Conservation (phyloP, 768 basidiomycete species). For the Termitomyces sp. region DNA sequence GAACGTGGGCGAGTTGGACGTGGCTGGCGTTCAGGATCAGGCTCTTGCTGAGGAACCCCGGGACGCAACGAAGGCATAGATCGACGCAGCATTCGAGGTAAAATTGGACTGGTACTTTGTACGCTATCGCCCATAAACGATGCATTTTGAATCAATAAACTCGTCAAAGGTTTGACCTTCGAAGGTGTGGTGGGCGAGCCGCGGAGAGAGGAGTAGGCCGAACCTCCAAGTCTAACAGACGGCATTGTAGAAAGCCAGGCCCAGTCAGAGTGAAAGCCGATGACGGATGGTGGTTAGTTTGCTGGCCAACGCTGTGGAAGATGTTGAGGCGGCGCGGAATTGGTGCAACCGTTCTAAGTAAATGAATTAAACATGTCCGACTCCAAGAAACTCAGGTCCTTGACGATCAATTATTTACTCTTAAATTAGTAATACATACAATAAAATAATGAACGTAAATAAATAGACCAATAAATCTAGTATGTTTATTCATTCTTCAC, state of each 20-base stretch:
- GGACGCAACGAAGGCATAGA: constrained; percentile 15
- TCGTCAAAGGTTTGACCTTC: constrained; percentile 5
- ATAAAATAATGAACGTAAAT: not conserved
- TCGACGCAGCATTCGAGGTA: constrained; percentile 11
- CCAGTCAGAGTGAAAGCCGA: not conserved
- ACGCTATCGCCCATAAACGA: not conserved
- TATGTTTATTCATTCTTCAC: not conserved
- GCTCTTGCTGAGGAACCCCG: not conserved
- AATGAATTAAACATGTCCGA: not conserved
- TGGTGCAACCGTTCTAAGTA: no score
- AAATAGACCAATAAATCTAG: constrained; percentile 5
- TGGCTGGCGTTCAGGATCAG: not conserved
- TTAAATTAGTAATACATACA: not conserved
- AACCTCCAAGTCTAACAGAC: constrained; percentile 40
- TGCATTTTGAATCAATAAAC: constrained; percentile 13
- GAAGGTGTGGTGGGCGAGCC: constrained; percentile 8
- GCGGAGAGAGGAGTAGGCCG: constrained; percentile 22
- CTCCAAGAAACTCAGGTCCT: not conserved
- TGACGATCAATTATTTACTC: not conserved
- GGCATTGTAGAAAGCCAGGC: constrained; percentile 28
- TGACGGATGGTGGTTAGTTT: not conserved
- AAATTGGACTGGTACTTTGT: not conserved
- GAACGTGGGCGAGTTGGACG: constrained; percentile 21
- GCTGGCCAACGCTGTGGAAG: not conserved
- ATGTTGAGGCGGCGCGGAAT: not conserved